Evolutionary conservation across 2,329 filamentous ascomycete species (phyloP).

Genomic region (Aciculosporium take): DNA sequence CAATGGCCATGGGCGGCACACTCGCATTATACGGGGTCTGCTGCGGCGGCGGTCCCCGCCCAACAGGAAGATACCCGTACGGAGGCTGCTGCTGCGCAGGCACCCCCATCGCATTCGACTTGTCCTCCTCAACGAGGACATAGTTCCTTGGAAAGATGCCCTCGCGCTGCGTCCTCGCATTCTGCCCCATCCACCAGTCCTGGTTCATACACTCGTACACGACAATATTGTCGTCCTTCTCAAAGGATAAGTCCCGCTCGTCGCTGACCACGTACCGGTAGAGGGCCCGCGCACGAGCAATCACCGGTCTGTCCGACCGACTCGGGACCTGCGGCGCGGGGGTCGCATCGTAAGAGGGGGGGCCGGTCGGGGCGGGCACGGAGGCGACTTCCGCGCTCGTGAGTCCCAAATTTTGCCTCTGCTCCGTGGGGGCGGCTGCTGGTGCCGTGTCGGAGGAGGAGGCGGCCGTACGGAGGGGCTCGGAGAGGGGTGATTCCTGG

Average conservation of each 20-base stretch:
- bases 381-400: constrained; percentile 8
- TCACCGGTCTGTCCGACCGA: constrained; percentile 37
- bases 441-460: too few species aligned
- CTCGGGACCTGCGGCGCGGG: constrained; percentile 26
- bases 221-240: constrained; percentile 64
- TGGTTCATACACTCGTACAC: constrained; percentile 90
- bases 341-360: constrained; percentile 38
- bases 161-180: constrained; percentile 66
- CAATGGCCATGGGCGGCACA: constrained; percentile 62
- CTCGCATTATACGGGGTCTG: constrained; percentile 52
- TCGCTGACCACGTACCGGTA: constrained; percentile 74
- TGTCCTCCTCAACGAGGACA: constrained; percentile 58
- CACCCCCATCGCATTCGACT: constrained; percentile 22
- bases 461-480: constrained; percentile 25
- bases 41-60: constrained; percentile 28
- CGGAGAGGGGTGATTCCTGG: constrained; percentile 46
- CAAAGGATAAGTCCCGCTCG: constrained; percentile 65
- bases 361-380: constrained; percentile 23
- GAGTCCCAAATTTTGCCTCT: constrained; percentile 28
- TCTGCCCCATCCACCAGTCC: constrained; percentile 92
- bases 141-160: constrained; percentile 95
- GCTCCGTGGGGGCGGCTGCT: constrained; percentile 23
- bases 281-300: constrained; percentile 64
- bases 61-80: constrained; percentile 14
- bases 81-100: constrained; percentile 21